Evolutionary conservation across 371 early-diverging fungal genomes (phyloP).

Genomic region (Mucor saturninus): DNA sequence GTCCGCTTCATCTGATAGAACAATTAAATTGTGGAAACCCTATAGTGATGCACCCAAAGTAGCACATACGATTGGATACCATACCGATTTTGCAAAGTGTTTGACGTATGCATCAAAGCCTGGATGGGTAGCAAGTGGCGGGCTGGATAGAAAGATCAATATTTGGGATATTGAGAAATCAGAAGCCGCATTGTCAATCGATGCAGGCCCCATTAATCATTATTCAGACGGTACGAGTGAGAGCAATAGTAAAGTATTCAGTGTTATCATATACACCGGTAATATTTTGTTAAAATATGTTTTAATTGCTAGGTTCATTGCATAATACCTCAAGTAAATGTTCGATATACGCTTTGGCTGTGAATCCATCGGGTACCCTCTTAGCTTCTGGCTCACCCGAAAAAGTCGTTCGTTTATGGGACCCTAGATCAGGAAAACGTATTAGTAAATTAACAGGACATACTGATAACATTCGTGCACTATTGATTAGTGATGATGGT

Average conservation of each 20-base stretch:
- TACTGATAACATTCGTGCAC: conserved; percentile 89
- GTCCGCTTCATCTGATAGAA: conserved; percentile 91
- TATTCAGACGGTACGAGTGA: conserved; percentile 24
- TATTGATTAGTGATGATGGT: conserved; percentile 89
- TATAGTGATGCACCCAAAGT: conserved; percentile 42
- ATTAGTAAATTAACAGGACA: conserved; percentile 88
- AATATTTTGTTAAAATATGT: background rate
- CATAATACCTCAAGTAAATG: conserved; percentile 62
- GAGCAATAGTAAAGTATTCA: conserved; percentile 4
- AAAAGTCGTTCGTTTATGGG: conserved; percentile 90
- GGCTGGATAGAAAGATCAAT: conserved; percentile 87
- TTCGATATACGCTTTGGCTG: conserved; percentile 81
- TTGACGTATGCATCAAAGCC: conserved; percentile 71
- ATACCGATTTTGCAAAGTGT: conserved; percentile 86
- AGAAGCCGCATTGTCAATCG: conserved; percentile 34
- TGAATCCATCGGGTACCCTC: conserved; percentile 70
- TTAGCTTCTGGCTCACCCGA: conserved; percentile 90
- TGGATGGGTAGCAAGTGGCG: conserved; percentile 90
- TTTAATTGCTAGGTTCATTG: conserved; percentile 36
- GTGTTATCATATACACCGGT: background rate
- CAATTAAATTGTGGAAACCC: conserved; percentile 86
- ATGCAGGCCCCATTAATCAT: conserved; percentile 24
- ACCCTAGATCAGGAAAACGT: conserved; percentile 75
- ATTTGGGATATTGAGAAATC: conserved; percentile 84
- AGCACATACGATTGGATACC: conserved; percentile 77